phyloP scores from a whole-genome alignment of 1,284 basidiomycete species.

The Cryptococcus jaspeensis region DNA sequence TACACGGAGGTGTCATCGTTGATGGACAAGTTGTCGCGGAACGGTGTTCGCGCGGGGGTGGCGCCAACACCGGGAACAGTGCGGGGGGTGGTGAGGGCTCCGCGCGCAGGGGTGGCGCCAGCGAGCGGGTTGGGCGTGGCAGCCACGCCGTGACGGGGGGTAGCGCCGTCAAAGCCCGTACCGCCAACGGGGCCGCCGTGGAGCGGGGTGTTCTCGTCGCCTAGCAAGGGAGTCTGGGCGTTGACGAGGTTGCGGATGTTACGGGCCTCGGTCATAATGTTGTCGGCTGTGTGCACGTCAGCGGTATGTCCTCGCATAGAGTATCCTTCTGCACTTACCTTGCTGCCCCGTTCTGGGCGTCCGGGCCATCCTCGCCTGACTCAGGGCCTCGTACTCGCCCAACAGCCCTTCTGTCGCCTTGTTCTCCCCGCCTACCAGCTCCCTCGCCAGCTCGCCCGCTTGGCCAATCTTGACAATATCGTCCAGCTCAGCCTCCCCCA shows the following conservation, averaged over 20 bases:
- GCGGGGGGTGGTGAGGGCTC: constrained; percentile 64
- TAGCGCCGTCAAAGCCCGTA: constrained; percentile 87
- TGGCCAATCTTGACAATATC: constrained; percentile 99
- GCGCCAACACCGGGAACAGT: constrained; percentile 53
- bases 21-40: constrained; percentile 86
- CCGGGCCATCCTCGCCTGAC: constrained; percentile 81
- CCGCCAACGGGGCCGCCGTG: constrained; percentile 67
- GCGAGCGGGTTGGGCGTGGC: constrained; percentile 85
- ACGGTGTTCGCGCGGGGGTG: constrained; percentile 84
- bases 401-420: constrained; percentile 83
- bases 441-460: constrained; percentile 82
- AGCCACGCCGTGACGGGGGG: constrained; percentile 78
- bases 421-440: constrained; percentile 68
- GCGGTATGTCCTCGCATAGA: neutral
- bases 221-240: constrained; percentile 89
- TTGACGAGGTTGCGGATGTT: constrained; percentile 91
- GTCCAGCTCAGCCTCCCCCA: constrained; percentile 92
- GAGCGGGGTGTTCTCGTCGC: constrained; percentile 93
- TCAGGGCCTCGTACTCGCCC: constrained; percentile 87
- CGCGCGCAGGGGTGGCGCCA: constrained; percentile 66
- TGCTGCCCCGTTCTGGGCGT: constrained; percentile 90
- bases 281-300: constrained; percentile 66
- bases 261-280: constrained; percentile 88
- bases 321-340: constrained; percentile 63
- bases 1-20: constrained; percentile 64